These are phyloP conservation scores for Crithidia acanthocephali DNA, from an alignment of 208 protist genomes.

Conservation along the genomic window DNA sequence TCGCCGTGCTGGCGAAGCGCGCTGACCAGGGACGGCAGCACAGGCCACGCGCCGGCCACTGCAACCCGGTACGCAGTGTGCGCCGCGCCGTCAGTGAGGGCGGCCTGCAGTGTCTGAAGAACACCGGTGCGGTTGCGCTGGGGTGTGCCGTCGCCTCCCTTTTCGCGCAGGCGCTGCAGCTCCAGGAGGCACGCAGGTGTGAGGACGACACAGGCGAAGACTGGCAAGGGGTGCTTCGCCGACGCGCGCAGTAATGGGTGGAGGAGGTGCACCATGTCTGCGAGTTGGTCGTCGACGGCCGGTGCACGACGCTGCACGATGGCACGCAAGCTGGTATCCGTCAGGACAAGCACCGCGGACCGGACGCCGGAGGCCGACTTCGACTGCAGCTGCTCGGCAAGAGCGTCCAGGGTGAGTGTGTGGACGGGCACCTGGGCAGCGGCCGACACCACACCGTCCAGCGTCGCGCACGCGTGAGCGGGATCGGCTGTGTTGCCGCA, in stretches of 20 bases:
- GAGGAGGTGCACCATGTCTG: conserved; percentile 1
- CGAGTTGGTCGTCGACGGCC: not conserved
- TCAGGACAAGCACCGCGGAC: conserved; percentile 25
- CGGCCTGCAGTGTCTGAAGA: conserved; percentile 1
- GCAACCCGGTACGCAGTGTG: not conserved
- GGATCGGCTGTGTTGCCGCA: conserved; percentile 36
- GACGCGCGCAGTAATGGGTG: conserved; percentile 10
- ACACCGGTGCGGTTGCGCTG: not conserved
- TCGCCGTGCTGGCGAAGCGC: conserved; percentile 2
- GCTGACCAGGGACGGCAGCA: conserved; percentile 11
- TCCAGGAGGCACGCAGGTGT: conserved; percentile 20
- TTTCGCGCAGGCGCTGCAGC: conserved; percentile 21
- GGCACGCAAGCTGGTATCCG: conserved; percentile 17
- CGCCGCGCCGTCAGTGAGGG: conserved; percentile 3
- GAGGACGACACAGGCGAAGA: conserved; percentile 11
- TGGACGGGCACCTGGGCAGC: conserved; percentile 13
- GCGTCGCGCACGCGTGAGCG: conserved; percentile 11
- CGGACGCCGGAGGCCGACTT: not conserved
- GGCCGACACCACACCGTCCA: conserved; percentile 23
- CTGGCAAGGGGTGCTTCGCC: not conserved
- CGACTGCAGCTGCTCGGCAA: conserved; percentile 10
- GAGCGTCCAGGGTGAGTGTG: conserved; percentile 14
- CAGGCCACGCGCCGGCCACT: conserved; percentile 17
- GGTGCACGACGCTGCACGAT: conserved; percentile 2
- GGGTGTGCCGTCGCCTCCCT: not conserved